phyloP scores from a whole-genome alignment of 2,329 filamentous ascomycete species.

The Pestalotiopsis sp. region DNA sequence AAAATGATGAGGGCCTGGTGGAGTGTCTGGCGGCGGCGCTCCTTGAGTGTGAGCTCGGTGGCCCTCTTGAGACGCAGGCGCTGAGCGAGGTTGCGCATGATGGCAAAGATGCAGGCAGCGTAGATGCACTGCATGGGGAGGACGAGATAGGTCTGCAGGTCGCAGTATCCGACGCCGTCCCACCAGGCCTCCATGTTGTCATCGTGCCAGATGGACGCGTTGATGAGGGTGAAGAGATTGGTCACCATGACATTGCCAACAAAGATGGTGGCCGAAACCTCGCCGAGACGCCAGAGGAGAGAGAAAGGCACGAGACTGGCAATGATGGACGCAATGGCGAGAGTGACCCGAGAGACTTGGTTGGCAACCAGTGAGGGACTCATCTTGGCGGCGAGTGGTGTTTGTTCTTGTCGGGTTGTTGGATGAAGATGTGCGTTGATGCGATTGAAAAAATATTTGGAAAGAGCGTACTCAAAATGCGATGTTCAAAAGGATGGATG shows the following conservation, averaged over 20 bases:
- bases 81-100: conserved; percentile 55
- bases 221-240: conserved; percentile 52
- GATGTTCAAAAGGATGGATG: not conserved
- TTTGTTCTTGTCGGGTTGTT: not conserved
- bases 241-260: conserved; percentile 46
- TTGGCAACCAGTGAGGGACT: conserved; percentile 36
- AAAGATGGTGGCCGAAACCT: conserved; percentile 55
- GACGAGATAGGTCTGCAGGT: conserved; percentile 45
- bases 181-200: conserved; percentile 55
- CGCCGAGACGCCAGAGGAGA: conserved; percentile 53
- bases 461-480: not conserved
- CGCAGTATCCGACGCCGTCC: conserved; percentile 55
- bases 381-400: too few species aligned
- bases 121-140: conserved; percentile 45
- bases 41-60: conserved; percentile 38
- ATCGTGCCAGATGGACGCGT: conserved; percentile 55
- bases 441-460: not conserved
- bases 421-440: not conserved
- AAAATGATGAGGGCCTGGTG: conserved; percentile 59
- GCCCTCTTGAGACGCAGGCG: conserved; percentile 50
- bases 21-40: conserved; percentile 44
- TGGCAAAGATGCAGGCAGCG: conserved; percentile 53
- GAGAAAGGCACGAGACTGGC: conserved; percentile 54
- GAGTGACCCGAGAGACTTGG: conserved; percentile 48
- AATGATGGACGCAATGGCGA: conserved; percentile 47